These are phyloP conservation scores for Dioscorea dumetorum DNA, from an alignment of 106 monocot species.

Conservation along the genomic window DNA sequence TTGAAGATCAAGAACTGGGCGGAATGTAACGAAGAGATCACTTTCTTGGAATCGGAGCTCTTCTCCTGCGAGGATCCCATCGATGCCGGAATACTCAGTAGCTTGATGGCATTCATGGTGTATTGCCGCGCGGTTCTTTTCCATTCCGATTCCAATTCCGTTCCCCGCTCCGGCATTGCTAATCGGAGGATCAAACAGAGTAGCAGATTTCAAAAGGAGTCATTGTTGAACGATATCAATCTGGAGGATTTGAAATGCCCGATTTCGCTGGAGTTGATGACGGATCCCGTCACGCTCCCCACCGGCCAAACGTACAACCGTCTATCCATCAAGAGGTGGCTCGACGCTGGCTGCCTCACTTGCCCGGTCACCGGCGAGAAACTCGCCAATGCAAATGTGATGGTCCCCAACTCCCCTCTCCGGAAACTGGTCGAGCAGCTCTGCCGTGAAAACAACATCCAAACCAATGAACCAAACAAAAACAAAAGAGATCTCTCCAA, in stretches of 20 bases:
- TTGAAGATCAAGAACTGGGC: conserved; percentile 53
- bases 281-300: conserved; percentile 68
- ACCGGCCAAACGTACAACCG: conserved; percentile 96
- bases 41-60: conserved; percentile 69
- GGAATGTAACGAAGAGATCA: conserved; percentile 61
- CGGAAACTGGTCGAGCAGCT: conserved; percentile 34
- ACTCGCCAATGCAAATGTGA: conserved; percentile 20
- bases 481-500: conserved; percentile 15
- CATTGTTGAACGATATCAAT: conserved; percentile 10
- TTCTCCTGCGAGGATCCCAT: conserved; percentile 2
- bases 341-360: conserved; percentile 41
- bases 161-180: neutral
- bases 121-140: conserved; percentile 63
- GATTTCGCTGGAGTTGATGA: conserved; percentile 83
- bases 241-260: conserved; percentile 61
- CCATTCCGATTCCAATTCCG: conserved; percentile 2
- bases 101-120: conserved; percentile 51
- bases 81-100: conserved; percentile 29
- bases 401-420: conserved; percentile 58
- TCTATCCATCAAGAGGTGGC: conserved; percentile 60
- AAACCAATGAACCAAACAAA: conserved; percentile 4
- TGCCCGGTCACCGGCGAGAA: conserved; percentile 82
- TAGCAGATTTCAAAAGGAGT: neutral
- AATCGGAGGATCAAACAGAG: neutral
- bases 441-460: conserved; percentile 22